Conservation (phyloP, 2,329 filamentous ascomycete genomes). For the Cordyceps tenuipes region DNA sequence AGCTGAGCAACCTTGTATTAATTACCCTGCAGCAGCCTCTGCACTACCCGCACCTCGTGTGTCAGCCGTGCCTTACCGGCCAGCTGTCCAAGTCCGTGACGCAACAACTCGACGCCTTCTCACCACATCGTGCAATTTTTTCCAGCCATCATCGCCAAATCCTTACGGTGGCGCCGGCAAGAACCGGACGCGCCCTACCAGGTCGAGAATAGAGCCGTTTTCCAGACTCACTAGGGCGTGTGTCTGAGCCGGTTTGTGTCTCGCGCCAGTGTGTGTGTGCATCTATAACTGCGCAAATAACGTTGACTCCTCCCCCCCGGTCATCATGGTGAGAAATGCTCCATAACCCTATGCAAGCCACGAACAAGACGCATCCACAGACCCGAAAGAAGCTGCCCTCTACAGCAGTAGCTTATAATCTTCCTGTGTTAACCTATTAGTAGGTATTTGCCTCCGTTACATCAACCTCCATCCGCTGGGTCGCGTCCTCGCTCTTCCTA, state of each 20-base stretch:
- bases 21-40: neutral
- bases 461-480: neutral
- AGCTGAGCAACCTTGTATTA: slow-evolving; percentile 3
- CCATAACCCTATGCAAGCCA: slow-evolving; percentile 1
- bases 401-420: neutral
- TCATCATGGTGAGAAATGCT: slow-evolving; percentile 2
- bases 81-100: neutral
- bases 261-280: neutral
- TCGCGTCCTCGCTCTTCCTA: neutral
- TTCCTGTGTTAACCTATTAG: neutral
- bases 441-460: neutral
- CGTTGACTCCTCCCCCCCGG: neutral
- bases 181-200: neutral
- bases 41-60: neutral
- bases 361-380: neutral
- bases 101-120: neutral
- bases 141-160: slow-evolving; percentile 1
- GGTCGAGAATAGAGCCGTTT: neutral
- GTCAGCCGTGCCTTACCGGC: neutral
- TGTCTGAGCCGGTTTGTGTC: neutral
- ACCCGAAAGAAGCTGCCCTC: neutral
- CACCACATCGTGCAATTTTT: neutral
- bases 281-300: neutral
- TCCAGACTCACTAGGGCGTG: neutral
- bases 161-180: neutral